Evolutionary conservation across 768 basidiomycete species (phyloP).

Genomic region (Scleroderma bovista): DNA sequence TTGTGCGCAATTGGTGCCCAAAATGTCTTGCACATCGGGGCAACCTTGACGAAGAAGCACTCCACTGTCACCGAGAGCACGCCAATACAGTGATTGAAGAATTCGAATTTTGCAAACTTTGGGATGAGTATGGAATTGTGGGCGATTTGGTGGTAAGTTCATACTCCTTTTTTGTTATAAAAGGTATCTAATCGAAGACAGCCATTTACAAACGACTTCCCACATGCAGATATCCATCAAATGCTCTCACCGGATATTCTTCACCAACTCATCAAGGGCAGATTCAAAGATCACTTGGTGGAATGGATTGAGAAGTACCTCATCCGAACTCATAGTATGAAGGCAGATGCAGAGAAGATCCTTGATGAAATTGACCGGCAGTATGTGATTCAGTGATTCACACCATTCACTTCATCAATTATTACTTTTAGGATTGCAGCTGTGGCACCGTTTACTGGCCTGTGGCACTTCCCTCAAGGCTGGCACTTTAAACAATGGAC

Average conservation of each 20-base stretch:
- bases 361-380: background rate
- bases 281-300: slow-evolving; percentile 38
- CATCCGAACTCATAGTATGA: background rate
- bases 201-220: background rate
- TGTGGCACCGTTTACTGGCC: too few species aligned
- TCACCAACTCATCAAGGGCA: slow-evolving; percentile 43
- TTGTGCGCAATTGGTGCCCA: slow-evolving; percentile 15
- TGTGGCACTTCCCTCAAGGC: too few species aligned
- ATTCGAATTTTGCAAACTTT: slow-evolving; percentile 10
- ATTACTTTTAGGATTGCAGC: too few species aligned
- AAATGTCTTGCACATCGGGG: slow-evolving; percentile 3
- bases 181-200: background rate
- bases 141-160: background rate
- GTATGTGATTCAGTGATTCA: background rate
- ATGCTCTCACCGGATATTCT: slow-evolving; percentile 36
- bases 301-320: slow-evolving; percentile 23
- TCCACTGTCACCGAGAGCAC: slow-evolving; percentile 12
- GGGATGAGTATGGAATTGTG: slow-evolving; percentile 12
- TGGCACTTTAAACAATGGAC: too few species aligned
- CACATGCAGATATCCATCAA: slow-evolving; percentile 29
- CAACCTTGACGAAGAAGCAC: background rate
- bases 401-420: too few species aligned
- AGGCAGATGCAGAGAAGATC: background rate
- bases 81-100: slow-evolving; percentile 12
- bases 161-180: background rate